These are phyloP conservation scores for Leptographium wingfieldii DNA, from an alignment of 2,329 filamentous ascomycete species.

Conservation along the genomic window DNA sequence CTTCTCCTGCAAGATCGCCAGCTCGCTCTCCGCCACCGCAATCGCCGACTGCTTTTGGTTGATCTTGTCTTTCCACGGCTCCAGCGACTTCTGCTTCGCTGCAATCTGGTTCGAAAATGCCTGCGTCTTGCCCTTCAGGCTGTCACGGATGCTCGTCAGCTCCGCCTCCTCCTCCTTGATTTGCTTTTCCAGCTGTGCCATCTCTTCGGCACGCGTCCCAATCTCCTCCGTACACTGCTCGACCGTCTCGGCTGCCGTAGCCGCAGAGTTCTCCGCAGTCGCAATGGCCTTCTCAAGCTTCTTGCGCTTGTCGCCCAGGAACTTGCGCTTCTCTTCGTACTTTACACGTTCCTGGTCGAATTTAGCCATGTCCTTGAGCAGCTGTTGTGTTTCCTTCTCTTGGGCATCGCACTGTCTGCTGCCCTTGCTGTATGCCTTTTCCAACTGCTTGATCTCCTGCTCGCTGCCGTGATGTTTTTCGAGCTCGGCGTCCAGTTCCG, in stretches of 20 bases:
- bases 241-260: conserved; percentile 65
- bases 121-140: conserved; percentile 90
- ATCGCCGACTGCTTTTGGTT: conserved; percentile 92
- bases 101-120: conserved; percentile 87
- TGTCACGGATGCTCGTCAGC: conserved; percentile 69
- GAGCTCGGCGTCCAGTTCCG: conserved; percentile 72
- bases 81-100: conserved; percentile 80
- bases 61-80: conserved; percentile 95
- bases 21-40: conserved; percentile 86
- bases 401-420: conserved; percentile 70
- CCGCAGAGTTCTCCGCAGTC: conserved; percentile 59
- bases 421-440: conserved; percentile 73
- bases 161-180: conserved; percentile 72
- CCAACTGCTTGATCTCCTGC: conserved; percentile 77
- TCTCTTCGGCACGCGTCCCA: conserved; percentile 61
- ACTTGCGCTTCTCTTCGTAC: conserved; percentile 95
- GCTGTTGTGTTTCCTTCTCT: conserved; percentile 66
- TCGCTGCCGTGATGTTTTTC: conserved; percentile 87
- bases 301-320: conserved; percentile 78
- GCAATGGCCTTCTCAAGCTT: conserved; percentile 84
- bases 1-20: conserved; percentile 81
- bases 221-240: conserved; percentile 70
- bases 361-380: conserved; percentile 79
- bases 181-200: conserved; percentile 60
- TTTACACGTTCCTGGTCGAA: conserved; percentile 96